Percentiles rank a stretch among this genome's conserved stretches.
These are phyloP conservation scores for Sphaerulina musiva DNA, from an alignment of 2,329 filamentous ascomycete genomes.

Conservation along the genomic window DNA sequence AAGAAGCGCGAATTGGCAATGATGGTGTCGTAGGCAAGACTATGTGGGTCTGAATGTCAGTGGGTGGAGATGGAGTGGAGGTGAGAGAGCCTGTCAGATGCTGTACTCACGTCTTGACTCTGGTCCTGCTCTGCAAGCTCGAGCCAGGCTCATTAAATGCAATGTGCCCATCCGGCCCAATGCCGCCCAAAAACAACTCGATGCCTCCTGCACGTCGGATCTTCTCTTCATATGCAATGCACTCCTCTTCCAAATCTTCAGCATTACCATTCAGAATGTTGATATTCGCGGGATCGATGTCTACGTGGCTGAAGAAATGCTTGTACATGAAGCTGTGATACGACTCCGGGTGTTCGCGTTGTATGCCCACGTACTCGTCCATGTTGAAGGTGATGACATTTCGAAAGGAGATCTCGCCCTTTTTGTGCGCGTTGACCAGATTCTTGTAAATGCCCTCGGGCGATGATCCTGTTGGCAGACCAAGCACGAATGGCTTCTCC, in stretches of 20 bases:
- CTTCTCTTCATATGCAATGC: constrained; percentile 69
- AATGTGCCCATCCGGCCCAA: constrained; percentile 80
- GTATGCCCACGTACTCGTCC: constrained; percentile 84
- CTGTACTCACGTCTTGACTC: constrained; percentile 61
- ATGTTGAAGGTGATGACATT: constrained; percentile 92
- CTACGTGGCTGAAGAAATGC: constrained; percentile 80
- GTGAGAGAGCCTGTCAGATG: too few relatives aligned
- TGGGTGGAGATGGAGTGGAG: too few relatives aligned
- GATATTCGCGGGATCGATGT: constrained; percentile 74
- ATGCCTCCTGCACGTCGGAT: constrained; percentile 71
- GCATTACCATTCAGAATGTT: constrained; percentile 81
- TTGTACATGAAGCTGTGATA: constrained; percentile 94
- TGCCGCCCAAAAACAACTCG: constrained; percentile 77
- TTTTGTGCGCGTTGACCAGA: constrained; percentile 65
- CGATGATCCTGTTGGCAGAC: constrained; percentile 75
- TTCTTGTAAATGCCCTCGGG: constrained; percentile 71
- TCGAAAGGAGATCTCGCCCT: constrained; percentile 71
- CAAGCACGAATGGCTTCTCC: constrained; percentile 70
- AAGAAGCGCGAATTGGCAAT: constrained; percentile 82
- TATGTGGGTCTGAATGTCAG: background rate
- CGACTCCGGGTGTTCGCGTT: constrained; percentile 74
- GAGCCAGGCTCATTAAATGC: constrained; percentile 88
- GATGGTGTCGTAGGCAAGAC: constrained; percentile 75
- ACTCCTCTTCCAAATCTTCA: constrained; percentile 66
- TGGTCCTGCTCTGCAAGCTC: constrained; percentile 66